A percentile compares a stretch with the other conserved stretches of the same genome.
Evolutionary conservation across 2,329 filamentous ascomycete genomes (phyloP).

Genomic region (Epichloe gansuensis): DNA sequence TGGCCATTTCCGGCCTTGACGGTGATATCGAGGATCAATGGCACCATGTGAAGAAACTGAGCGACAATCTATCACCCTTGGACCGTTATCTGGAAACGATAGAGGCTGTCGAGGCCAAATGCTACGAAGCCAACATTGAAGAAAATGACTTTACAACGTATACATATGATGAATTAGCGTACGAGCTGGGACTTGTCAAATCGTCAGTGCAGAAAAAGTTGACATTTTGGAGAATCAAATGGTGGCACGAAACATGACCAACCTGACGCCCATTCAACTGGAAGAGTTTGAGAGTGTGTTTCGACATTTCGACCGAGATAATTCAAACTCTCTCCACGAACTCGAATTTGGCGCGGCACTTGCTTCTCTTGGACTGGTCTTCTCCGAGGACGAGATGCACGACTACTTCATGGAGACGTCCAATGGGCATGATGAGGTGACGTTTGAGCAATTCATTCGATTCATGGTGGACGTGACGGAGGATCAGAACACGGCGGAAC

Average conservation of each 20-base stretch:
- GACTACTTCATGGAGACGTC: conserved; percentile 86
- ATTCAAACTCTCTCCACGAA: conserved; percentile 80
- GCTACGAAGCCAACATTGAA: conserved; percentile 92
- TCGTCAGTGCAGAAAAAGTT: conserved; percentile 92
- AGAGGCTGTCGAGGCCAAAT: conserved; percentile 73
- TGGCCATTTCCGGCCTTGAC: conserved; percentile 92
- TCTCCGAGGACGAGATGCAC: conserved; percentile 97
- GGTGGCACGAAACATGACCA: conserved; percentile 97
- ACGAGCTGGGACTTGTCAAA: conserved; percentile 85
- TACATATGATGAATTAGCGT: conserved; percentile 89
- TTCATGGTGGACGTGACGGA: conserved; percentile 99
- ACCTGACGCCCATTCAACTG: conserved; percentile 92
- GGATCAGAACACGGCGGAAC: conserved; percentile 96
- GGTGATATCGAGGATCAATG: conserved; percentile 94
- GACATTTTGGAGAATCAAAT: conserved; percentile 93
- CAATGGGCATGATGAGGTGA: conserved; percentile 65
- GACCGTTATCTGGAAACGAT: conserved; percentile 86
- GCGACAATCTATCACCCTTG: conserved; percentile 76
- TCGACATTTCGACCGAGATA: conserved; percentile 90
- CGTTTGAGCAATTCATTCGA: conserved; percentile 96
- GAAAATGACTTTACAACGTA: conserved; percentile 99
- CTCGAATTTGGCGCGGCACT: conserved; percentile 92
- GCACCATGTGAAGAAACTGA: conserved; percentile 72
- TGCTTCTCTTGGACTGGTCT: conserved; percentile 88
- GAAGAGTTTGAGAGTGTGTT: conserved; percentile 99